Conservation (phyloP, 768 basidiomycete species). For the Tulasnella sp. region DNA sequence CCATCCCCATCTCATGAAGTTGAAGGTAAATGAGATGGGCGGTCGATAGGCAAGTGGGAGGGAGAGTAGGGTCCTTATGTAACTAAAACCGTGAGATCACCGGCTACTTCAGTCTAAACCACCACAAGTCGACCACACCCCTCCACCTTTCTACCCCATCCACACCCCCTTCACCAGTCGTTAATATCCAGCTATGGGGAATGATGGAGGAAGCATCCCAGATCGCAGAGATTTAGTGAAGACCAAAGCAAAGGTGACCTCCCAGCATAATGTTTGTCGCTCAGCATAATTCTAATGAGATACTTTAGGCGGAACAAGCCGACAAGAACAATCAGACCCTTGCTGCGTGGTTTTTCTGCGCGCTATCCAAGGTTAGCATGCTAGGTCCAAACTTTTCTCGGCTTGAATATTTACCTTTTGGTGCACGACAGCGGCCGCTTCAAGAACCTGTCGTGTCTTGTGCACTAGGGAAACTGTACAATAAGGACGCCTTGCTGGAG, state of each 20-base stretch:
- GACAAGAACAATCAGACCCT: constrained; percentile 85
- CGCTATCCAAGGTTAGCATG: constrained; percentile 73
- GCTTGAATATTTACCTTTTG: no score
- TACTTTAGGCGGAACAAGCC: constrained; percentile 58
- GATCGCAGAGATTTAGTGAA: constrained; percentile 70
- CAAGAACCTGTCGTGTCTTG: constrained; percentile 86
- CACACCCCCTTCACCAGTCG: not conserved
- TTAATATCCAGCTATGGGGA: constrained; percentile 44
- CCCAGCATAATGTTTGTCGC: constrained; percentile 28
- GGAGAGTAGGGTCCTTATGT: not conserved
- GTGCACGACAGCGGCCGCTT: constrained; percentile 53
- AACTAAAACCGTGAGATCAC: not conserved
- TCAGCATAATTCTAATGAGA: constrained; percentile 24
- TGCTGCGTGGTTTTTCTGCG: constrained; percentile 87
- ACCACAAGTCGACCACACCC: not conserved
- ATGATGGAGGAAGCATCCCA: constrained; percentile 68
- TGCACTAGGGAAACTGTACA: constrained; percentile 87
- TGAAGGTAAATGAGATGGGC: not conserved
- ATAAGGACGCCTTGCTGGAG: constrained; percentile 89
- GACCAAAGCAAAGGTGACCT: constrained; percentile 54
- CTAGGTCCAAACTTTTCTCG: not conserved
- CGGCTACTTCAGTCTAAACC: not conserved
- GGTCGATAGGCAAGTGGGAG: not conserved
- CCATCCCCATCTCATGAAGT: not conserved
- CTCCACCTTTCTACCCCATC: not conserved